phyloP scores from a whole-genome alignment of 176 grass and related monocot species.

The Luzula sylvatica region DNA sequence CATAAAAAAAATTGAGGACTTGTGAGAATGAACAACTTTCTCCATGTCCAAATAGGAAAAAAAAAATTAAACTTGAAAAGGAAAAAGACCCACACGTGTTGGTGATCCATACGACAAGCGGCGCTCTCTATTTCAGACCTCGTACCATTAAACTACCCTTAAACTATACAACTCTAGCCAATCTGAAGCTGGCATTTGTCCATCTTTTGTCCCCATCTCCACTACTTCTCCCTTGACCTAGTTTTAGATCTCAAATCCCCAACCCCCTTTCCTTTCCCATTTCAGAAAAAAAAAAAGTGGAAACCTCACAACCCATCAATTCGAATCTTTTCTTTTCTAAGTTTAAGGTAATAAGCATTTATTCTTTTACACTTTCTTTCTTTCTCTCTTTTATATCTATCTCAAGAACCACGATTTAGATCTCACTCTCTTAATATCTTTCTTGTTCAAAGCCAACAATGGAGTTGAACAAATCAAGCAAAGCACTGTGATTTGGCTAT shows the following conservation, averaged over 20 bases:
- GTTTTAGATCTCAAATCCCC: constrained; percentile 15
- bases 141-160: constrained; percentile 8
- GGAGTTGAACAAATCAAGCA: neutral
- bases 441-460: neutral
- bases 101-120: constrained; percentile 5
- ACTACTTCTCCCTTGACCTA: constrained; percentile 10
- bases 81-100: constrained; percentile 19
- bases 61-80: neutral
- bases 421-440: neutral
- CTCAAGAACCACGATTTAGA: neutral
- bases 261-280: neutral
- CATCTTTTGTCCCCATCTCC: neutral
- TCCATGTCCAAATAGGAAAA: too few species aligned
- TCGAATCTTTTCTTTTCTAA: neutral
- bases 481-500: neutral
- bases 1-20: too few species aligned
- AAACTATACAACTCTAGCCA: neutral
- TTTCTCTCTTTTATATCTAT: neutral
- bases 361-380: neutral
- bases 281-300: neutral
- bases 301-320: neutral
- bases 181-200: neutral
- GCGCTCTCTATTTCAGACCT: neutral
- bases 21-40: too few species aligned
- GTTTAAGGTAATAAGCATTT: neutral